Conservation (phyloP, 495 filamentous ascomycete genomes). For the Aspergillus kassunensis region DNA sequence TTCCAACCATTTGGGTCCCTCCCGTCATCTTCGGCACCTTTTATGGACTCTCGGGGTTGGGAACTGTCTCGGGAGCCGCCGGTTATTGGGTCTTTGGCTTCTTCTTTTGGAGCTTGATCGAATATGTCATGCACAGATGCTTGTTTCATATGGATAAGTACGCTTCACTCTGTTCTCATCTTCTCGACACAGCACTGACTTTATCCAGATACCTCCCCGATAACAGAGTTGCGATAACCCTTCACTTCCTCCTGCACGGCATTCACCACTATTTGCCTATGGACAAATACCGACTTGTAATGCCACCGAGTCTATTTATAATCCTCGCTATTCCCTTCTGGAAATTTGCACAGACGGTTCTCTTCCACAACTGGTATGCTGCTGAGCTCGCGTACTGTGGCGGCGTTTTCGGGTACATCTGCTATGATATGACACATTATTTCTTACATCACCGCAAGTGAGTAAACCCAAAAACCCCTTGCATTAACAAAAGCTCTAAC, state of each 20-base stretch:
- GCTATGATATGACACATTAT: constrained; percentile 97
- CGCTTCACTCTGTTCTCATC: constrained; percentile 23
- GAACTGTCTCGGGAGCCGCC: constrained; percentile 35
- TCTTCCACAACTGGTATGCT: constrained; percentile 81
- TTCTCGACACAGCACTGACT: constrained; percentile 11
- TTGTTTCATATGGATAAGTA: constrained; percentile 93
- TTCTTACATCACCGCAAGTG: constrained; percentile 97
- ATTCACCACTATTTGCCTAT: constrained; percentile 98
- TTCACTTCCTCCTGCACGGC: constrained; percentile 93
- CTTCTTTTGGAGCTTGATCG: constrained; percentile 80
- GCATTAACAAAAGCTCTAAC: background rate
- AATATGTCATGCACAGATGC: constrained; percentile 87
- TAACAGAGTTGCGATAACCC: constrained; percentile 80
- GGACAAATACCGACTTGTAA: constrained; percentile 94
- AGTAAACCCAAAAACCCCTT: constrained; percentile 24
- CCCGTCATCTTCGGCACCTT: constrained; percentile 69
- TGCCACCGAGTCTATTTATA: constrained; percentile 89
- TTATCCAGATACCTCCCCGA: constrained; percentile 74
- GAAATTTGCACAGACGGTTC: constrained; percentile 81
- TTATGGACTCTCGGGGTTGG: constrained; percentile 58
- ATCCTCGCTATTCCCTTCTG: constrained; percentile 86
- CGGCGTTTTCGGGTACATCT: constrained; percentile 91
- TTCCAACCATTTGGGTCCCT: constrained; percentile 86
- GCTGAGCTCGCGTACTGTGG: constrained; percentile 77
- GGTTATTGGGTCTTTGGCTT: constrained; percentile 63